These are phyloP conservation scores for Hortiboletus campestris DNA, from an alignment of 768 basidiomycete genomes.

Conservation along the genomic window DNA sequence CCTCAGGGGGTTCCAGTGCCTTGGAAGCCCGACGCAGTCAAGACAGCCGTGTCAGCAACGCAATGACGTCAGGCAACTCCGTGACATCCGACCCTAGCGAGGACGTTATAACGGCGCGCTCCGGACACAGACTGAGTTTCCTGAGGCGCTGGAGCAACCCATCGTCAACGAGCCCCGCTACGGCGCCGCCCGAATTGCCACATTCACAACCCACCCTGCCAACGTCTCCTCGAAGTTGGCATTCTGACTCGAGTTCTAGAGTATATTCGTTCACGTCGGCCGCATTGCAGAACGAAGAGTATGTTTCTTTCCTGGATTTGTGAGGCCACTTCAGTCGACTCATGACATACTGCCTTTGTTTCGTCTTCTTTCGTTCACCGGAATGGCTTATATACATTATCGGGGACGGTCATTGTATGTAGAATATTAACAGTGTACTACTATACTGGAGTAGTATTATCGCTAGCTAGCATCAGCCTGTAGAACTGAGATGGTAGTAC, in stretches of 20 bases:
- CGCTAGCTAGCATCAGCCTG: too few species aligned
- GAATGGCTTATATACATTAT: not conserved
- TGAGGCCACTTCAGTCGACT: not conserved
- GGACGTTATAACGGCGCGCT: not conserved
- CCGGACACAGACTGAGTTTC: not conserved
- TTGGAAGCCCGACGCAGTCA: not conserved
- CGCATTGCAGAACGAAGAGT: constrained; percentile 18
- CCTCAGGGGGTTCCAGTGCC: constrained; percentile 9
- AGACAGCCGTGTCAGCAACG: not conserved
- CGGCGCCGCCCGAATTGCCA: not conserved
- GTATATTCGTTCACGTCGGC: not conserved
- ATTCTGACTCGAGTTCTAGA: not conserved
- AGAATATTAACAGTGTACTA: not conserved
- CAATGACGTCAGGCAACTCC: constrained; percentile 1
- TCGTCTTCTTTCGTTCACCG: not conserved
- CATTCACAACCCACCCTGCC: not conserved
- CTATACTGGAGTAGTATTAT: too few species aligned
- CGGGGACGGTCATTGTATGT: not conserved
- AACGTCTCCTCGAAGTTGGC: not conserved
- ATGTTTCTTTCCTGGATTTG: constrained; percentile 28
- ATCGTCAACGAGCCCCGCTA: not conserved
- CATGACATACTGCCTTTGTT: not conserved
- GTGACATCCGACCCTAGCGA: constrained; percentile 1
- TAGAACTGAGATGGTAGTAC: too few species aligned
- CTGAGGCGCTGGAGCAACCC: constrained; percentile 1